Evolutionary conservation across 495 filamentous ascomycete species (phyloP).

Genomic region (Xylaria curta): DNA sequence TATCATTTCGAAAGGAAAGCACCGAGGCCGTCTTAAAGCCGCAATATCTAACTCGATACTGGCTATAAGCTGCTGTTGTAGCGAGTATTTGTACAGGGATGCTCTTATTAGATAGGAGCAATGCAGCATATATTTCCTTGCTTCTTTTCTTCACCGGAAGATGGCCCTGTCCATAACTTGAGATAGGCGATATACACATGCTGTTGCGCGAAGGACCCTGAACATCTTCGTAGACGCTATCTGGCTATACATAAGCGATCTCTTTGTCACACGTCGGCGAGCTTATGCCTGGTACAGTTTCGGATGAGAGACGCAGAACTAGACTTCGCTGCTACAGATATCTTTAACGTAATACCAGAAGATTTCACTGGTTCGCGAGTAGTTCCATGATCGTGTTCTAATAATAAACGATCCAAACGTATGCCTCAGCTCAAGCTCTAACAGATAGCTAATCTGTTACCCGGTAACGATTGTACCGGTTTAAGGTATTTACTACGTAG

Average conservation of each 20-base stretch:
- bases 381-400: background rate
- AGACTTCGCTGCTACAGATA: background rate
- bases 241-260: too few relatives aligned
- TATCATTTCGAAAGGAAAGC: background rate
- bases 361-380: background rate
- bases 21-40: background rate
- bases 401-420: background rate
- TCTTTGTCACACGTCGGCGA: too few relatives aligned
- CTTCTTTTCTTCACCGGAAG: background rate
- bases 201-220: too few relatives aligned
- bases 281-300: too few relatives aligned
- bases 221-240: too few relatives aligned
- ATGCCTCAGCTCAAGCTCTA: background rate
- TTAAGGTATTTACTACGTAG: background rate
- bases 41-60: too few relatives aligned
- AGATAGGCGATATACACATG: too few relatives aligned
- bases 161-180: background rate
- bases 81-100: background rate
- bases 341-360: background rate
- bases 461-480: background rate
- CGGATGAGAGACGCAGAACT: background rate
- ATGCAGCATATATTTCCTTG: background rate
- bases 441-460: background rate
- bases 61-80: too few relatives aligned
- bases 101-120: background rate